Percentiles rank a stretch among this genome's conserved stretches.
These are phyloP conservation scores for Pseudophaeomoniella oleicola DNA, from an alignment of 2,329 filamentous ascomycete genomes.

Conservation along the genomic window DNA sequence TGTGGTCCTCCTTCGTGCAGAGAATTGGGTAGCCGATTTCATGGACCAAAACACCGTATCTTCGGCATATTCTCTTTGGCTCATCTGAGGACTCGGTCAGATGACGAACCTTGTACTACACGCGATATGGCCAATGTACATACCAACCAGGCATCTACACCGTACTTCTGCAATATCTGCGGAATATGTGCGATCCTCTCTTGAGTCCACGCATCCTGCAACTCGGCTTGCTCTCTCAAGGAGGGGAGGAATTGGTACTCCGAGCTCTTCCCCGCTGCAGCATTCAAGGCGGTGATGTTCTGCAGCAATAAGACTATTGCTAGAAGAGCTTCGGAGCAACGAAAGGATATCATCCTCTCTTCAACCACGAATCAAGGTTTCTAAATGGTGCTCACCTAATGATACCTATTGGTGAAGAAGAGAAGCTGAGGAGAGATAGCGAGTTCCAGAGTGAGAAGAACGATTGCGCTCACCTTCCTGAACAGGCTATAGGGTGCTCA, in stretches of 20 bases:
- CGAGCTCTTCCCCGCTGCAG: too few species aligned
- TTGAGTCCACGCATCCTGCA: slow-evolving; percentile 30
- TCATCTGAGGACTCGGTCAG: slow-evolving; percentile 22
- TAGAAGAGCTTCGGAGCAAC: too few species aligned
- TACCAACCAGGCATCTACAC: slow-evolving; percentile 35
- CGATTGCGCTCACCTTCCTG: too few species aligned
- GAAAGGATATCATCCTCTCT: too few species aligned
- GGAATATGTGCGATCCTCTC: slow-evolving; percentile 29
- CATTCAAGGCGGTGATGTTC: too few species aligned
- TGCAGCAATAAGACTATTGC: too few species aligned
- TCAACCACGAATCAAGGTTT: too few species aligned
- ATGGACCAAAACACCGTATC: slow-evolving; percentile 38
- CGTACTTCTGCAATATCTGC: slow-evolving; percentile 27
- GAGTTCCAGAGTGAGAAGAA: too few species aligned
- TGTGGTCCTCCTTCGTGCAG: slow-evolving; percentile 34
- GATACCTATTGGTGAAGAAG: too few species aligned
- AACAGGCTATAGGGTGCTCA: too few species aligned
- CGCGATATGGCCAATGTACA: slow-evolving; percentile 5
- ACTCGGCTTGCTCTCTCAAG: slow-evolving; percentile 27
- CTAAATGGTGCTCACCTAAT: too few species aligned
- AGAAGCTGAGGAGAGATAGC: too few species aligned
- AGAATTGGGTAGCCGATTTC: slow-evolving; percentile 31
- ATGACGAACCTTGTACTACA: neutral
- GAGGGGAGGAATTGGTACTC: slow-evolving; percentile 26
- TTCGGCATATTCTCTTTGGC: slow-evolving; percentile 37